Percentiles rank a stretch among this genome's conserved stretches.
phyloP scores from a whole-genome alignment of 345 rosid species.

The Kernera saxatilis region DNA sequence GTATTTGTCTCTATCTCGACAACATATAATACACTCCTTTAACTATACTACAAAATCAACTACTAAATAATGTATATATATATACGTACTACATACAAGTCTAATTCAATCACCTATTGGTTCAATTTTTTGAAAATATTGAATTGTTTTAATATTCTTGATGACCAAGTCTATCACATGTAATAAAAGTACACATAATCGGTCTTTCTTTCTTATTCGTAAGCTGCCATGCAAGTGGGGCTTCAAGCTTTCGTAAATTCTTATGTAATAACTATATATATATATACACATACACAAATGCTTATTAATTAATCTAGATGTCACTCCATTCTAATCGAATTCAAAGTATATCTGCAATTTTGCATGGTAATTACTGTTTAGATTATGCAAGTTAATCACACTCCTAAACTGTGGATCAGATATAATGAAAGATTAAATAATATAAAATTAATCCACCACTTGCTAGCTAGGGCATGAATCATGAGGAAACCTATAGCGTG shows the following conservation, averaged over 20 bases:
- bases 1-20: conserved; percentile 30
- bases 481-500: conserved; percentile 26
- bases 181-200: conserved; percentile 17
- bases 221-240: conserved; percentile 32
- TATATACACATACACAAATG: not conserved
- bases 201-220: conserved; percentile 25
- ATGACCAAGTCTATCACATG: conserved; percentile 28
- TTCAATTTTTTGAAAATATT: not conserved
- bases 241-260: conserved; percentile 20
- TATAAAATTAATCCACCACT: not conserved
- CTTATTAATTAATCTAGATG: not conserved
- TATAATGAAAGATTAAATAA: conserved; percentile 4
- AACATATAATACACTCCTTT: conserved; percentile 18
- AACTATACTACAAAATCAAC: conserved; percentile 6
- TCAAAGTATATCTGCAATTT: not conserved
- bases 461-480: conserved; percentile 18
- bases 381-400: conserved; percentile 2
- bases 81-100: conserved; percentile 1
- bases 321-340: not conserved
- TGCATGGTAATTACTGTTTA: not conserved
- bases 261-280: not conserved
- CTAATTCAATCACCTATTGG: conserved; percentile 16
- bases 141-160: not conserved
- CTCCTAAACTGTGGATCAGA: conserved; percentile 19
- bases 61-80: not conserved